These are phyloP conservation scores for Cucumis sativus DNA, from an alignment of 306 rosid species.

Conservation along the genomic window DNA sequence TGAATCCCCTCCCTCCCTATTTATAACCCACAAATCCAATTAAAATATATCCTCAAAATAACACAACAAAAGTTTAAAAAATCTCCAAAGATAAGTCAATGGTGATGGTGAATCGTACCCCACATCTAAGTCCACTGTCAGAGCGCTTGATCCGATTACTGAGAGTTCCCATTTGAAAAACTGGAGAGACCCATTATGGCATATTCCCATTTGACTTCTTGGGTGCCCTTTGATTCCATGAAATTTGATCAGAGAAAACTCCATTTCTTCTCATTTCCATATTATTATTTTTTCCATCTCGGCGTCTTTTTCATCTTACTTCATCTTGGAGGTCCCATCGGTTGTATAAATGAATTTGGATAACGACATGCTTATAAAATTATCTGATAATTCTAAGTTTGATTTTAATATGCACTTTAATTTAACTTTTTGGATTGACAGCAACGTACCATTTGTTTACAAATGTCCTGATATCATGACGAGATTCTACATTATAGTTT, in stretches of 20 bases:
- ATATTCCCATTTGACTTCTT: conserved; percentile 1
- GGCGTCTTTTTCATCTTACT: background rate
- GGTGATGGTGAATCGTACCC: background rate
- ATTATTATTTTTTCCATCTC: background rate
- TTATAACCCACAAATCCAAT: background rate
- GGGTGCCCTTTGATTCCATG: background rate
- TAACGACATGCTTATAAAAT: background rate
- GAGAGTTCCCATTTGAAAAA: background rate
- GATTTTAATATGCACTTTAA: background rate
- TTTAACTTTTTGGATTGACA: background rate
- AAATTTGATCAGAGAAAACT: background rate
- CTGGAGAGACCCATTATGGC: background rate
- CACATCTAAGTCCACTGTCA: background rate
- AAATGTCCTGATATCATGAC: background rate
- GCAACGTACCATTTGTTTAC: background rate
- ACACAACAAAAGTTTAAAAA: background rate
- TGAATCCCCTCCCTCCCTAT: background rate
- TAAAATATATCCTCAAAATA: background rate
- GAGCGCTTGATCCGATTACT: background rate
- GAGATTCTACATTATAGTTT: background rate
- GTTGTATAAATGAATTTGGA: background rate
- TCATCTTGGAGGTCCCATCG: background rate
- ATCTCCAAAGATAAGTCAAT: background rate
- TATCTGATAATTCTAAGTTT: background rate
- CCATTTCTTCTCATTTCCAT: background rate